These are phyloP conservation scores for Globisporangium heterothallicum DNA, from an alignment of 352 stramenopile genomes.

Conservation along the genomic window DNA sequence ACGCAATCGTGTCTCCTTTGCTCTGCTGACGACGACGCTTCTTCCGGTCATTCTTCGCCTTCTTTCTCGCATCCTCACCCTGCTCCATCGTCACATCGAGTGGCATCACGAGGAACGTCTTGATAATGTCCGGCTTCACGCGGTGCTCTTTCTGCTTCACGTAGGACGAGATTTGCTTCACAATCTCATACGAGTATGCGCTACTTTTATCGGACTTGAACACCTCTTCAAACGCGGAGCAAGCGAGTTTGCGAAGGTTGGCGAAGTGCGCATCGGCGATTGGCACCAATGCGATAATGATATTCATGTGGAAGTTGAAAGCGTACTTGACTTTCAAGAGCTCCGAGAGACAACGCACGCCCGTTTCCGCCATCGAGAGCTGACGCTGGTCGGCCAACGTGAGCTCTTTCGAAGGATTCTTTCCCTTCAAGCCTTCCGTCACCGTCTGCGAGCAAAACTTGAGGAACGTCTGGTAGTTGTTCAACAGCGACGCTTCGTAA, in stretches of 20 bases:
- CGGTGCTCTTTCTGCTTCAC: conserved; percentile 82
- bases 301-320: conserved; percentile 85
- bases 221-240: conserved; percentile 61
- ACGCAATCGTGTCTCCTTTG: conserved; percentile 81
- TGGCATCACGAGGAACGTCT: conserved; percentile 72
- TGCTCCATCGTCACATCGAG: conserved; percentile 86
- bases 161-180: conserved; percentile 81
- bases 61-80: conserved; percentile 69
- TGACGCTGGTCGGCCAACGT: conserved; percentile 29
- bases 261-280: conserved; percentile 66
- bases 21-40: conserved; percentile 74
- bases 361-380: conserved; percentile 63
- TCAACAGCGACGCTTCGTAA: conserved; percentile 67
- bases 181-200: conserved; percentile 58
- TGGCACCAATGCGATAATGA: conserved; percentile 77
- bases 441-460: conserved; percentile 70
- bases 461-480: conserved; percentile 80
- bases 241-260: conserved; percentile 46
- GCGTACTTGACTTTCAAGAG: conserved; percentile 79
- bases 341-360: conserved; percentile 66
- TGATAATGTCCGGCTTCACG: conserved; percentile 70
- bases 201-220: conserved; percentile 77
- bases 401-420: conserved; percentile 36
- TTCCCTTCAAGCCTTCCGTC: conserved; percentile 48
- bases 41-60: conserved; percentile 79